Evolutionary conservation across 495 filamentous ascomycete species (phyloP).

Genomic region (Penicillium soppii): DNA sequence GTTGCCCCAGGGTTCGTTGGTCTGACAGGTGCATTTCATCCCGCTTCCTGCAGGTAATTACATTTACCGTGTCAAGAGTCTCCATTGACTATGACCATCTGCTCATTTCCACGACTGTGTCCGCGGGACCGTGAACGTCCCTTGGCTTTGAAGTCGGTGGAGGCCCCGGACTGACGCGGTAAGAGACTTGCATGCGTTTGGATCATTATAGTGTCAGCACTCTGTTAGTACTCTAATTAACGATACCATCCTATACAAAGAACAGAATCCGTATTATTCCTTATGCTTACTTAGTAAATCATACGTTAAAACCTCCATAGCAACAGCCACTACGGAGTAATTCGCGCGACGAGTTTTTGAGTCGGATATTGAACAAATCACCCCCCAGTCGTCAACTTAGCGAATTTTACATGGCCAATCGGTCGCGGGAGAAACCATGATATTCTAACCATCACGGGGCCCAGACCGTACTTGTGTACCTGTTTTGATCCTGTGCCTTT

Average conservation of each 20-base stretch:
- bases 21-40: conserved; percentile 22
- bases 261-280: too few relatives aligned
- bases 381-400: neutral
- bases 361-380: neutral
- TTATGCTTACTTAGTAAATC: too few relatives aligned
- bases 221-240: neutral
- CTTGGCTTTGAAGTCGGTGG: conserved; percentile 3
- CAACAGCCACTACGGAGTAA: conserved; percentile 3
- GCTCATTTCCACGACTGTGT: conserved; percentile 18
- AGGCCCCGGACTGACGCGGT: conserved; percentile 2
- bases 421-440: neutral
- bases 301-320: conserved; percentile 1
- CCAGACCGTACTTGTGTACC: neutral
- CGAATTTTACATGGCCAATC: neutral
- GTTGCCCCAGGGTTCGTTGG: conserved; percentile 31
- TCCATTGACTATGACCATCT: conserved; percentile 6
- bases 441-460: neutral
- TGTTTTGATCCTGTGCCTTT: neutral
- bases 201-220: neutral
- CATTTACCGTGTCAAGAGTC: conserved; percentile 10
- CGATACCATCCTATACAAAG: neutral
- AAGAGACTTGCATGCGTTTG: neutral
- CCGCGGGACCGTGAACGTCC: conserved; percentile 13
- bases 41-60: conserved; percentile 19
- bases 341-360: conserved; percentile 1